Conservation (phyloP, 805 yeast genomes). For the Starmerella cellae region DNA sequence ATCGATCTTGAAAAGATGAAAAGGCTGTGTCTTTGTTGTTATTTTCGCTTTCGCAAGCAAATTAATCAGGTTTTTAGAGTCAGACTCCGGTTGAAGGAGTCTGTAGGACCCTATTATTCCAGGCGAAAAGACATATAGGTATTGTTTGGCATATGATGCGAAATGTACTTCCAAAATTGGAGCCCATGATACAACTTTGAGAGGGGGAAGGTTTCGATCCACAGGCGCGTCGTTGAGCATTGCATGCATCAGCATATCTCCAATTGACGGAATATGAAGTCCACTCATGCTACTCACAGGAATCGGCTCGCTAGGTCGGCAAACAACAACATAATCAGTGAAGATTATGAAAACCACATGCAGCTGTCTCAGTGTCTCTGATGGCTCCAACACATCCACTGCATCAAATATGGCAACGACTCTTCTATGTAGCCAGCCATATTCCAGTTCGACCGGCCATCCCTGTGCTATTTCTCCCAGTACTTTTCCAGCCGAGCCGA, state of each 20-base stretch:
- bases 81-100: slow-evolving; percentile 21
- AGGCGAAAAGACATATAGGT: slow-evolving; percentile 16
- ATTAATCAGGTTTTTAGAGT: slow-evolving; percentile 37
- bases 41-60: slow-evolving; percentile 55
- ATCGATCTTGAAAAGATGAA: slow-evolving; percentile 59
- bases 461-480: slow-evolving; percentile 68
- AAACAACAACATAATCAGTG: slow-evolving; percentile 62
- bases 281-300: slow-evolving; percentile 27
- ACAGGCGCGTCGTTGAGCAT: slow-evolving; percentile 74
- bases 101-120: slow-evolving; percentile 18
- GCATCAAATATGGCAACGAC: slow-evolving; percentile 64
- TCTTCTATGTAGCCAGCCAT: slow-evolving; percentile 77
- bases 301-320: slow-evolving; percentile 36
- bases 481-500: slow-evolving; percentile 45
- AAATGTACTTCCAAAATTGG: slow-evolving; percentile 38
- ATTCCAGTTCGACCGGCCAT: slow-evolving; percentile 80
- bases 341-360: slow-evolving; percentile 58
- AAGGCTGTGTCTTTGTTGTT: slow-evolving; percentile 66
- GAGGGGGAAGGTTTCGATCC: slow-evolving; percentile 41
- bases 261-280: slow-evolving; percentile 42
- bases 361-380: slow-evolving; percentile 21
- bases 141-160: slow-evolving; percentile 16
- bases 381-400: slow-evolving; percentile 25
- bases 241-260: slow-evolving; percentile 83
- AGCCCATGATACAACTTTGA: slow-evolving; percentile 59